A percentile compares a stretch with the other conserved stretches of the same genome.
These are phyloP conservation scores for Diospyros kaki DNA, from an alignment of 148 eudicot species.

Conservation along the genomic window DNA sequence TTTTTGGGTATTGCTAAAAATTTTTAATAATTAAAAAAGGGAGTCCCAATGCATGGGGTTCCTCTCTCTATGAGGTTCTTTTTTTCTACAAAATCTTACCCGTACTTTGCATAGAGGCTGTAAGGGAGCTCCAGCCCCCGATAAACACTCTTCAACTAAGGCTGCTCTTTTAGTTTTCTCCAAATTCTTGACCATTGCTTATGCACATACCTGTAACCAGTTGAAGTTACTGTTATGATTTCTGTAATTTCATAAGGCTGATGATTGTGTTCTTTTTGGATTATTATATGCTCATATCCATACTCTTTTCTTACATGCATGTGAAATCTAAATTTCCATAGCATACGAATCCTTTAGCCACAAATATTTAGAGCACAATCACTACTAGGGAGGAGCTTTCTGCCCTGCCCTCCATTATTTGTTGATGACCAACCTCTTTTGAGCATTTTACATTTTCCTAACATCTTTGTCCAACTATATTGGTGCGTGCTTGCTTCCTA, in stretches of 20 bases:
- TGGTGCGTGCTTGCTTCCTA: background rate
- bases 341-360: background rate
- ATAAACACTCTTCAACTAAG: no score
- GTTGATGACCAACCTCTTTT: background rate
- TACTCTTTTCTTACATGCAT: background rate
- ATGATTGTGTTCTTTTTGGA: background rate
- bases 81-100: no score
- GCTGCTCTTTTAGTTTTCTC: background rate
- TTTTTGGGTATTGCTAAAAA: no score
- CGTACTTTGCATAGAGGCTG: no score
- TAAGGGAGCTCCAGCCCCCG: no score
- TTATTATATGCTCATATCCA: background rate
- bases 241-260: background rate
- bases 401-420: background rate
- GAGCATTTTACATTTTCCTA: background rate
- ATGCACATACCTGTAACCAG: background rate
- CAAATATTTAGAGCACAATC: background rate
- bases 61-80: no score
- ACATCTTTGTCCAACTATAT: background rate
- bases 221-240: background rate
- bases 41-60: no score
- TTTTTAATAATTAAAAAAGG: no score
- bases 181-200: background rate
- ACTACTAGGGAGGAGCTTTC: background rate
- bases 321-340: background rate